Conservation (phyloP, 1,284 basidiomycete genomes). For the Apiotrichum domesticum region DNA sequence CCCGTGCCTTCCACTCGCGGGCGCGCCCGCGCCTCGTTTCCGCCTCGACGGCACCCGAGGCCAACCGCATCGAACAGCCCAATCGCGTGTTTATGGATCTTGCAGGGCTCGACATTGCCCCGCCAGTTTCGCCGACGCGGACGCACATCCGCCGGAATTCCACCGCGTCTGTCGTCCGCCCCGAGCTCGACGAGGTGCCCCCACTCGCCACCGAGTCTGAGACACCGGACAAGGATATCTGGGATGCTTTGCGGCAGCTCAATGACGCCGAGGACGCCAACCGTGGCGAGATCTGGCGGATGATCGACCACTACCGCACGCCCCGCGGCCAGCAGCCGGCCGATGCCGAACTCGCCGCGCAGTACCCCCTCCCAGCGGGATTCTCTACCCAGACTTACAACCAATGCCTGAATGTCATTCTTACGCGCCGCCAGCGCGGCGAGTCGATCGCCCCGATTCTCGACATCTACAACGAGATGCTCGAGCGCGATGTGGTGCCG, state of each 20-base stretch:
- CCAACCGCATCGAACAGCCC: conserved; percentile 22
- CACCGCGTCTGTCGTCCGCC: conserved; percentile 22
- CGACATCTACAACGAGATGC: conserved; percentile 69
- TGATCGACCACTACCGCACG: conserved; percentile 30
- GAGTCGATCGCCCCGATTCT: conserved; percentile 59
- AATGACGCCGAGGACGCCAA: background rate
- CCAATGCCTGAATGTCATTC: conserved; percentile 56
- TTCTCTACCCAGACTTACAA: conserved; percentile 56
- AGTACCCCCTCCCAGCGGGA: conserved; percentile 27
- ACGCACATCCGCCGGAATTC: conserved; percentile 28
- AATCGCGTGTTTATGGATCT: conserved; percentile 41
- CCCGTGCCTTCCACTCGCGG: conserved; percentile 28
- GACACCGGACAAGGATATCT: background rate
- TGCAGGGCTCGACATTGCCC: conserved; percentile 32
- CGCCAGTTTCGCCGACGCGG: conserved; percentile 5
- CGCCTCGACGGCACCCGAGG: conserved; percentile 6
- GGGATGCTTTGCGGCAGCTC: background rate
- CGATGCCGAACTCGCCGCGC: conserved; percentile 18
- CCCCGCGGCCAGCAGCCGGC: conserved; percentile 3
- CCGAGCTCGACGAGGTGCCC: conserved; percentile 2
- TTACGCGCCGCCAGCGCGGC: conserved; percentile 51
- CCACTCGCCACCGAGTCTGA: too few relatives aligned
- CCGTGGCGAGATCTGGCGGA: background rate
- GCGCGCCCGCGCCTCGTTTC: conserved; percentile 7
- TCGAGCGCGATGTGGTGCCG: conserved; percentile 61